Evolutionary conservation across 1,284 basidiomycete species (phyloP), one percentile per base, ranked within the genome.

Genomic region (Tausonia pullulans): DNA sequence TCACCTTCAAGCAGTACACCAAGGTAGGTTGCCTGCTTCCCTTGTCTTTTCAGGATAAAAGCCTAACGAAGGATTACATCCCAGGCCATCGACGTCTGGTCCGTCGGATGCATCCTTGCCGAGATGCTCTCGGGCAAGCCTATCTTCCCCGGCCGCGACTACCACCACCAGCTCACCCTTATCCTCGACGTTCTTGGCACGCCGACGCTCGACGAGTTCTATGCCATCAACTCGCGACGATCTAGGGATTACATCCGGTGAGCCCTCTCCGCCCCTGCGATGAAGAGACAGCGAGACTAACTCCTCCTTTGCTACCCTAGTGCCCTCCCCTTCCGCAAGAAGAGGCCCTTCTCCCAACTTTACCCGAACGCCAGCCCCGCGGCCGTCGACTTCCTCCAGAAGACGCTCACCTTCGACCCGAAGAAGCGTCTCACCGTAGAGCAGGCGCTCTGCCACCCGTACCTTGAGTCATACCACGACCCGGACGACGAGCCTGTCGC

Each of bases 101-200:
- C 90, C 9, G 90, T 98, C 43, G 94, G 94, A 5, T 97, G 94
- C 74, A 96, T 98, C 74, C 82, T 97, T 45, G 95, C 92, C 2
- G 94, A 98, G 79, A 97, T 98, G 93, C 80, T 98, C 5, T 88
- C 85, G 3, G 89, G 92, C 39, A 88, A 92, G 71, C 93, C 94
- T 0, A 81, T 98, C 14, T 98, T 98, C 81, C 95, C 94, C 0
- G 94, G 95, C 13, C 84, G 92, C 27, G 94, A 98, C 78, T 98
- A 93, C 75, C 94, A 97, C 76, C 89, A 97, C 72, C 94, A 98
- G 71, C 82, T 97, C 43, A 87, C 86, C 5, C 82, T 94, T 64
- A 95, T 94, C 71, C 81, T 96, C 67, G 88, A 94, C 70, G 89
- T 94, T 4, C 83, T 94, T 9, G 91, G 92, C n/a, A 95, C 92